Base-by-base conservation (phyloP, 306 rosid species). In the Ammopiptanthus mongolicus region DNA sequence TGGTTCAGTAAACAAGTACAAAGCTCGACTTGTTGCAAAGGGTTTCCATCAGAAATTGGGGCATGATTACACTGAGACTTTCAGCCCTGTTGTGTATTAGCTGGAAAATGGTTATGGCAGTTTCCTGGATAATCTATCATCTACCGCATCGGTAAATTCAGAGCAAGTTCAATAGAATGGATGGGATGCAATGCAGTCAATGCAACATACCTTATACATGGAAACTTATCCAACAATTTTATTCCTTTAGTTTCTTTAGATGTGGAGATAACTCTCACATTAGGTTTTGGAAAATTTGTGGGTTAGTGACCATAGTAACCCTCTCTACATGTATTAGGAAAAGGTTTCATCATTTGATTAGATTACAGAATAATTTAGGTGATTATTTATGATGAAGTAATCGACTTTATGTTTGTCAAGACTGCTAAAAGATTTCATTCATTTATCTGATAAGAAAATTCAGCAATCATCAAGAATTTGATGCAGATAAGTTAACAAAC, bases 401-500 rank as follows among this genome's bases (percentile, higher is more conserved):
- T 25, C 14, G 13, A 65, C 12, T 69, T 48, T 42, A 62, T 51
- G 44, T 8, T 62, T 34, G 18, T 46, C 3, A 11, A 73, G 42
- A 63, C 51, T 36, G 48, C 39, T 56, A 39, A 68, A 36, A 59
- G 15, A 72, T 19, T 8, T 14, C 19, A 55, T 33, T 58, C 31
- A 28, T 64, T 77, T 29, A 55, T 71, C 76, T 59, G 58, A 55
- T 12, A 48, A 72, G 69, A 73, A 74, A 62, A 59, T 34, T 56
- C 63, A 39, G 59, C 62, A 70, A 78, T 51, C 11, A 73, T 67
- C 65, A 70, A 77, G 36, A 62, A 48, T 18, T 29, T 48, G 69
- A 57, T 31, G 51, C 62, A 15, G n/a, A 64, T 23, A 73, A 68
- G 71, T 44, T 74, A 31, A 80, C 76, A 76, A 85, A 73, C 87